Percentiles rank a stretch among this genome's conserved stretches.
Conservation (phyloP, 805 yeast species). For the Candida sonorensis region DNA sequence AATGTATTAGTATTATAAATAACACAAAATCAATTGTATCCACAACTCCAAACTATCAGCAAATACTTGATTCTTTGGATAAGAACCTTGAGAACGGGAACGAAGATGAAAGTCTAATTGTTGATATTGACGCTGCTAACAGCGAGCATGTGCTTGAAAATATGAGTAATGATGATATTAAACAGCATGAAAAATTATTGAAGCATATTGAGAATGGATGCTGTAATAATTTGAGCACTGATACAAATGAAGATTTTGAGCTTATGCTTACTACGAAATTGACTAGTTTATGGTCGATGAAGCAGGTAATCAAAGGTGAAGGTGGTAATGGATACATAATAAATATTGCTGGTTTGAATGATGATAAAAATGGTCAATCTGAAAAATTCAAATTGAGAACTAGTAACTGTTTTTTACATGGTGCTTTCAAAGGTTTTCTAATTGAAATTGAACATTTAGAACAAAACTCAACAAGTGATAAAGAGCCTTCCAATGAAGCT, state of each 20-base stretch:
- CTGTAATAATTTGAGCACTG: constrained; percentile 35
- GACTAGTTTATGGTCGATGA: constrained; percentile 61
- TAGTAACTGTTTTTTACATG: constrained; percentile 68
- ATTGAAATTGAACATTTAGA: constrained; percentile 48
- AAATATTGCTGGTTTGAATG: constrained; percentile 24
- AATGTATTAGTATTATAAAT: constrained; percentile 43
- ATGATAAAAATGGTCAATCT: constrained; percentile 11
- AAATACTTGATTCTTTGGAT: constrained; percentile 7
- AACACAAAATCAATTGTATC: constrained; percentile 32
- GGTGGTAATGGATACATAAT: constrained; percentile 63
- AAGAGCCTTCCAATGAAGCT: constrained; percentile 6
- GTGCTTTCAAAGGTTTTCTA: constrained; percentile 63
- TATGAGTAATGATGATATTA: constrained; percentile 10
- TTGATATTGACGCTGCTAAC: constrained; percentile 13
- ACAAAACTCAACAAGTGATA: constrained; percentile 8
- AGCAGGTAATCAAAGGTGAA: constrained; percentile 69
- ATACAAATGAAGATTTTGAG: constrained; percentile 46
- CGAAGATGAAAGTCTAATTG: constrained; percentile 8
- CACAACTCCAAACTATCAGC: constrained; percentile 18
- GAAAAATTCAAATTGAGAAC: constrained; percentile 53
- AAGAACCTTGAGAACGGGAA: constrained; percentile 1
- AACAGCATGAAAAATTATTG: constrained; percentile 18
- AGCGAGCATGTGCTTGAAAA: constrained; percentile 4
- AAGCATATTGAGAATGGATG: constrained; percentile 36
- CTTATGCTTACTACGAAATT: constrained; percentile 47